Evolutionary conservation across 2,329 filamentous ascomycete species (phyloP), one percentile per base, ranked within the genome.

Genomic region (Drechslerella stenobrocha): DNA sequence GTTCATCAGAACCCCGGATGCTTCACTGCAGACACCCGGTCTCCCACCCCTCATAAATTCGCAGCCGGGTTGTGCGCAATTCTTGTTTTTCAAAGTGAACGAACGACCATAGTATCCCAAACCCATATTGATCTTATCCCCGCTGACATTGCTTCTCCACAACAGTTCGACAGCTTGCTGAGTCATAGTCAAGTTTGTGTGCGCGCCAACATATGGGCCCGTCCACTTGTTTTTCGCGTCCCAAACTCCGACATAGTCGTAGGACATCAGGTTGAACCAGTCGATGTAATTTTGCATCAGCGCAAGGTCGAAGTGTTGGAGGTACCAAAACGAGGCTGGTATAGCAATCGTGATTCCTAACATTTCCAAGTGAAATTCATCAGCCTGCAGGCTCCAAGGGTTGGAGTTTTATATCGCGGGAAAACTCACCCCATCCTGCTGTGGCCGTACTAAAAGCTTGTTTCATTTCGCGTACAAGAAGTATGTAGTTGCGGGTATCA

Each of bases 201-300:
- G 73, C 1, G 71, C 57, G n/a, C 56, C 18, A 30, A 70, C 45
- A 24, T 47, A 46, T 11, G 51, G 55, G 3, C 69, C 69, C 9
- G 18, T 48, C 58, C 58, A 69, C 5, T 28, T 35, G 2, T 50
- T 44, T 3, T 56, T n/a, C 2, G 32, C 37, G 26, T 70, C 61
- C 67, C 61, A 70, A 42, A 51, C 48, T 6, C 67, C 61, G 13
- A 46, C 34, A 8, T 24, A 40, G 22, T 34, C 67, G 35, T 66
- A 70, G 28, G 44, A 52, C 76, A 77, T 77, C 22, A 76, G 71
- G 42, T 76, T 76, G 48, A 75, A 72, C 50, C 73, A 77, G 51
- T 75, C 74, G 3, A 75, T 66, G 37, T 71, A 73, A 9, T 70
- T 64, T 52, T 72, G 57, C 24, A 75, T 66, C 0, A 52, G 64